Evolutionary conservation across 768 basidiomycete genomes (phyloP).

Genomic region (Tulasnella sp.): DNA sequence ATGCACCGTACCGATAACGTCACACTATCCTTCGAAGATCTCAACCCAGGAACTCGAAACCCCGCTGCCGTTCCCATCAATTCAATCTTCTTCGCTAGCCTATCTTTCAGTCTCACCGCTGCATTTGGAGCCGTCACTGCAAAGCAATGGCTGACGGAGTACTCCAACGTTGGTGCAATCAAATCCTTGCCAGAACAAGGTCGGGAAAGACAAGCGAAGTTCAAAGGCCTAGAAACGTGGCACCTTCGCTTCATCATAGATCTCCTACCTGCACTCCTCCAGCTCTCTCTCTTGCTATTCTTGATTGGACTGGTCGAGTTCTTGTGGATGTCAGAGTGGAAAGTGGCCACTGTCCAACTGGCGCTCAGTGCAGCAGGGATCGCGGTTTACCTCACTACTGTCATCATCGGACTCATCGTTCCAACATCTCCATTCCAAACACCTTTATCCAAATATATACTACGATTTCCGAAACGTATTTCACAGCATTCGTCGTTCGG

Average conservation of each 20-base stretch:
- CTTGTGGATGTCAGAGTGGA: background rate
- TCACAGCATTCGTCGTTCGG: no score
- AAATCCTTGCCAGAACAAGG: no score
- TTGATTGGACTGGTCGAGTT: background rate
- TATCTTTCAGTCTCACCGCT: background rate
- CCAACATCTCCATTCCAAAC: background rate
- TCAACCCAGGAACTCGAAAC: no score
- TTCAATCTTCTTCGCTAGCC: background rate
- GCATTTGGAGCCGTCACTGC: background rate
- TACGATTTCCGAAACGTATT: no score
- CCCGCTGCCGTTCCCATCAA: background rate
- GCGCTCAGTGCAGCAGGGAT: background rate
- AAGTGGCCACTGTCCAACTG: background rate
- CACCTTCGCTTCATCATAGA: background rate
- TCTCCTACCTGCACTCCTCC: background rate
- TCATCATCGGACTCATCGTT: background rate
- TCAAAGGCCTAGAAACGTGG: background rate
- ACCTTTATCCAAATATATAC: no score
- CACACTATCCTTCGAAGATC: no score
- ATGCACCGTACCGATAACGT: no score
- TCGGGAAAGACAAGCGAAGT: constrained; percentile 1
- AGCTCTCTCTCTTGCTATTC: background rate
- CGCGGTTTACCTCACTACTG: background rate
- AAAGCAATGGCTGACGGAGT: background rate
- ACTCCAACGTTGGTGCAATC: background rate